Base-by-base conservation (phyloP, 2,329 filamentous ascomycete genomes). In the Nigrospora sphaerica region DNA sequence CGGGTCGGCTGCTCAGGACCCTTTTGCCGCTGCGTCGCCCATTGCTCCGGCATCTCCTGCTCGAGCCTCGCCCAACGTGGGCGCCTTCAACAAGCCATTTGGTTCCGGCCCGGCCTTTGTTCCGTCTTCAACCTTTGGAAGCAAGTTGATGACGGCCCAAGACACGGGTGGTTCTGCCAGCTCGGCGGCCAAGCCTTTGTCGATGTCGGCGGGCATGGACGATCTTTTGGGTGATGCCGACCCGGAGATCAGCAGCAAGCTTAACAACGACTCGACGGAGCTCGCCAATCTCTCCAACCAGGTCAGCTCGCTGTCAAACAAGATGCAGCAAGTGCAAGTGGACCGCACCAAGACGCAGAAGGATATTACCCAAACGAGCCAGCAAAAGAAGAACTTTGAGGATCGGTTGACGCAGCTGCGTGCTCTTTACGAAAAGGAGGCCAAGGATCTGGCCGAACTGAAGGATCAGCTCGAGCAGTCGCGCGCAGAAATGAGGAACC, bases 221-320 rank as follows among this genome's bases (percentile, higher is more conserved):
- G 93, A 97, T 64, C 75, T 97, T 9, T 75, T 98, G n/a, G 88
- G 88, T 14, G 91, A 96, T 56, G 85, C 84, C 53, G 92, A 97
- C 54, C 86, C 86, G 1, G 90, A 95, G 59, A 82, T 91, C 46
- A 92, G 85, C 67, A 93, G 86, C 65, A 95, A 87, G 63, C 73
- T 97, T 23, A 93, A 86, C 1, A 85, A 83, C 53, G 93, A 98
- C 61, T 93, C 91, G 3, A 85, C 87, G 0, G 93, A 98, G 64
- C 76, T 98, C 48, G 93, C 91, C 44, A 97, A 98, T 62, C 75
- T 98, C 56, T 96, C 92, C 1, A 97, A 95, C 63, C 93, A 97
- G 65, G 89, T 98, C 53, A 85, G 89, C 32, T 92, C 87, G 3
- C 70, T 98, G 46, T 86, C 91, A 0, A 95, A 85, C 60, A 90